Base-by-base conservation (phyloP, 352 stramenopile species). In the Globisporangium lucens region DNA sequence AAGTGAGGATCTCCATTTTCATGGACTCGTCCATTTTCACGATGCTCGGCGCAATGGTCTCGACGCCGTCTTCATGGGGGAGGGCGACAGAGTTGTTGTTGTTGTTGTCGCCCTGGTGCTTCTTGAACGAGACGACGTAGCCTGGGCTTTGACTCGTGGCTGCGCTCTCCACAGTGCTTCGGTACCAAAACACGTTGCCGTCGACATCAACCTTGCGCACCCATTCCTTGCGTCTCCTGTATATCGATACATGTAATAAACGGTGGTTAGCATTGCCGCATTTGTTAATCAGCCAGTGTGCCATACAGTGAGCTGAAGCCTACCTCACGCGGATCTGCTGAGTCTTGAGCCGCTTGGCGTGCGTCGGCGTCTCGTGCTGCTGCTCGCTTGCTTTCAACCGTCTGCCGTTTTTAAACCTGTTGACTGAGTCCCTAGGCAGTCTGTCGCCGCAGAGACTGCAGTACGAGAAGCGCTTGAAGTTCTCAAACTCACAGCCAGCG, bases 361-460 rank as follows among this genome's bases (percentile, higher is more conserved):
- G n/a, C 9, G 41, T 55, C 6, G 47, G 17, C 12, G 53, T 59
- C 15, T 59, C 53, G 17, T 59, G 53, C 20, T 41, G 15, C 55
- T 63, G 29, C 4, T 61, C 73, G 13, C 67, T 68, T 27, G 29
- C 17, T 35, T 38, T 59, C 29, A 12, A 38, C 13, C 22, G 7
- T 17, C 9, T 55, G 9, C 29, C 17, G 15, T 17, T 15, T 13
- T 8, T 59, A 2, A 8, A 59, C 7, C 15, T n/a, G 10, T 41
- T 30, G 29, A 17, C 4, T 1, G 29, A 6, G 53, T 43, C 53
- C n/a, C 74, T 60, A 22, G 56, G 55, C 24, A 90, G 69, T 35
- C 82, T 83, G 43, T 89, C 80, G 35, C 85, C 85, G 56, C 85
- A 93, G 12, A 91, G 67, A 20, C 77, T 78, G 65, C 85, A 93